Conservation (phyloP, 768 basidiomycete genomes). For the Termitomyces bulborhizus region DNA sequence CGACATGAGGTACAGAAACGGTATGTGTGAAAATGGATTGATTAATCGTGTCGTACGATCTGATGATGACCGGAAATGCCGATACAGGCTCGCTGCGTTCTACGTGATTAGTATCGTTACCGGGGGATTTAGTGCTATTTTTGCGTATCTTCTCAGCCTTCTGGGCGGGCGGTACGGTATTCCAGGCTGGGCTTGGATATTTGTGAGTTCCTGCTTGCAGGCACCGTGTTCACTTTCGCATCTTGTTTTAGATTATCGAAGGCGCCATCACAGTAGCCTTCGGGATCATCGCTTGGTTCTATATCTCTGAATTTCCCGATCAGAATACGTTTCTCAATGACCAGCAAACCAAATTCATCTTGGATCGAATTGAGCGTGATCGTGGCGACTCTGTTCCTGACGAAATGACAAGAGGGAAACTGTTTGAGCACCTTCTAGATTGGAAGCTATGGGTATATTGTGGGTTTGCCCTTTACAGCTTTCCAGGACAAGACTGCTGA, state of each 20-base stretch:
- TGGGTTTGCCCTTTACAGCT: slow-evolving; percentile 10
- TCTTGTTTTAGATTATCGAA: slow-evolving; percentile 36
- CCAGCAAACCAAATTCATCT: slow-evolving; percentile 34
- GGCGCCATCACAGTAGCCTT: slow-evolving; percentile 39
- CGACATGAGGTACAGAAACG: slow-evolving; percentile 47
- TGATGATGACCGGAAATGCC: background rate
- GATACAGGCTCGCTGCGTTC: slow-evolving; percentile 38
- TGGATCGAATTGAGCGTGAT: slow-evolving; percentile 41
- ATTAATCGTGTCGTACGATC: background rate
- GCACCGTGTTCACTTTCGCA: background rate
- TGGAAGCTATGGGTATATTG: slow-evolving; percentile 47
- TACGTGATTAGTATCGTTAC: slow-evolving; percentile 36
- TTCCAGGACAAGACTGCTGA: background rate
- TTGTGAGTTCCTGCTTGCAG: slow-evolving; percentile 26
- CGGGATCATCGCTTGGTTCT: slow-evolving; percentile 38
- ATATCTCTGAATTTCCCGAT: slow-evolving; percentile 42
- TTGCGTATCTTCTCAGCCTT: slow-evolving; percentile 37
- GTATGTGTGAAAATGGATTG: slow-evolving; percentile 17
- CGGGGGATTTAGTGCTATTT: slow-evolving; percentile 43
- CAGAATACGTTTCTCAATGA: slow-evolving; percentile 37
- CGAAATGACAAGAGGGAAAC: slow-evolving; percentile 27
- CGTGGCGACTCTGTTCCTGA: slow-evolving; percentile 47
- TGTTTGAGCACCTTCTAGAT: slow-evolving; percentile 32
- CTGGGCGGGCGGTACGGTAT: slow-evolving; percentile 35
- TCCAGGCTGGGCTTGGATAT: slow-evolving; percentile 49